These are phyloP conservation scores for Myxozyma neotropica DNA, from an alignment of 805 yeast species.

Conservation along the genomic window DNA sequence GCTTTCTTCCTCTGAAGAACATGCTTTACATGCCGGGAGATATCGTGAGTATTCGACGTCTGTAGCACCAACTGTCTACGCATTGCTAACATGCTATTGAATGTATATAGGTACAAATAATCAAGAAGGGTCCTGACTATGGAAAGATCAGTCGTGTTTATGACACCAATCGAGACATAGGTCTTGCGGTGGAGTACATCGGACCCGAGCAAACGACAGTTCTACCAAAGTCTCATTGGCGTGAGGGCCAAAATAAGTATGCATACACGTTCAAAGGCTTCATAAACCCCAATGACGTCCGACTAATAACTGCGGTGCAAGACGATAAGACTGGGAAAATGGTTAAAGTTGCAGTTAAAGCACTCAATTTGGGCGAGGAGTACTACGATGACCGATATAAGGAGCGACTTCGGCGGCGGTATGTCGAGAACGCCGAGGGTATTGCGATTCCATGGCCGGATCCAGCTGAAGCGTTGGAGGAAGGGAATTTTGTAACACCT, in stretches of 20 bases:
- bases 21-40: constrained; percentile 19
- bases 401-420: constrained; percentile 73
- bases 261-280: constrained; percentile 69
- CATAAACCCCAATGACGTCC: constrained; percentile 61
- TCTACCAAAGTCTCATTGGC: constrained; percentile 74
- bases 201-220: constrained; percentile 65
- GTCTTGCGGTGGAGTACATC: constrained; percentile 65
- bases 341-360: constrained; percentile 77
- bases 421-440: constrained; percentile 67
- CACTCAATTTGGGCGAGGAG: constrained; percentile 63
- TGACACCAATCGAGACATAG: constrained; percentile 58
- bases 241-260: constrained; percentile 69
- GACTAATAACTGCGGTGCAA: constrained; percentile 75
- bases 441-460: constrained; percentile 86
- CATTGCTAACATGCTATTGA: no score
- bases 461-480: constrained; percentile 56
- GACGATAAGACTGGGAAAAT: constrained; percentile 54
- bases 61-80: no score
- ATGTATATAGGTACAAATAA: constrained; percentile 53
- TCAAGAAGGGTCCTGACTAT: constrained; percentile 61
- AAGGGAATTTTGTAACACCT: constrained; percentile 18
- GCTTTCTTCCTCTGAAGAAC: not conserved
- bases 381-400: constrained; percentile 77
- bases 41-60: constrained; percentile 4
- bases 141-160: constrained; percentile 75